These are phyloP conservation scores for Candida piceae DNA, from an alignment of 805 yeast species.

Conservation along the genomic window DNA sequence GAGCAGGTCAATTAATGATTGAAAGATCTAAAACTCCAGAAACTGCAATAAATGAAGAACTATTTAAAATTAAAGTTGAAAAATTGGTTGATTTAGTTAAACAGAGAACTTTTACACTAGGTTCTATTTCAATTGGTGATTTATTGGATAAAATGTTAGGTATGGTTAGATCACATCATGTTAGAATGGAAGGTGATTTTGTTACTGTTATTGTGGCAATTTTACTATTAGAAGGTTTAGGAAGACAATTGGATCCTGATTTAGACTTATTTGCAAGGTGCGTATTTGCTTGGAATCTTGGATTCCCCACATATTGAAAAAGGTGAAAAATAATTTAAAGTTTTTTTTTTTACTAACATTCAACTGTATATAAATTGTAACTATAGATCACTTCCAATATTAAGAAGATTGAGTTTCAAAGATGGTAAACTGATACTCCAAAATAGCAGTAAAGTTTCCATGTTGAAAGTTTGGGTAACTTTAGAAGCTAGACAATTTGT, in stretches of 20 bases:
- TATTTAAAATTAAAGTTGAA: constrained; percentile 85
- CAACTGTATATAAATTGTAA: background rate
- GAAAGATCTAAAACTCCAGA: constrained; percentile 94
- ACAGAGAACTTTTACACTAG: constrained; percentile 84
- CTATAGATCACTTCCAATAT: constrained; percentile 71
- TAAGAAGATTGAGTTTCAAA: constrained; percentile 71
- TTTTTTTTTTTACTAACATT: background rate
- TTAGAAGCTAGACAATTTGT: constrained; percentile 85
- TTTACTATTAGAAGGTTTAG: constrained; percentile 86
- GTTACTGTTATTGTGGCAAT: constrained; percentile 94
- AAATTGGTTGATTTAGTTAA: constrained; percentile 75
- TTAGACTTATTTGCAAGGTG: constrained; percentile 94
- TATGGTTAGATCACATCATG: constrained; percentile 94
- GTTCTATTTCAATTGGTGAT: constrained; percentile 89
- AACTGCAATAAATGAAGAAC: constrained; percentile 76
- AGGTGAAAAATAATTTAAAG: background rate
- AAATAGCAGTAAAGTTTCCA: constrained; percentile 59
- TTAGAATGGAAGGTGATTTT: constrained; percentile 96
- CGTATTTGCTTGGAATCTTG: constrained; percentile 49
- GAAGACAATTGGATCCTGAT: constrained; percentile 89
- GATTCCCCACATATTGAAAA: constrained; percentile 30
- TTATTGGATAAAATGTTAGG: constrained; percentile 77
- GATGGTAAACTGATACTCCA: constrained; percentile 57
- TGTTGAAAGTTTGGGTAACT: constrained; percentile 89
- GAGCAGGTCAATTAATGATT: constrained; percentile 93